Conservation (phyloP, 1,139 yeast genomes). For the Scheffersomyces lignicola region DNA sequence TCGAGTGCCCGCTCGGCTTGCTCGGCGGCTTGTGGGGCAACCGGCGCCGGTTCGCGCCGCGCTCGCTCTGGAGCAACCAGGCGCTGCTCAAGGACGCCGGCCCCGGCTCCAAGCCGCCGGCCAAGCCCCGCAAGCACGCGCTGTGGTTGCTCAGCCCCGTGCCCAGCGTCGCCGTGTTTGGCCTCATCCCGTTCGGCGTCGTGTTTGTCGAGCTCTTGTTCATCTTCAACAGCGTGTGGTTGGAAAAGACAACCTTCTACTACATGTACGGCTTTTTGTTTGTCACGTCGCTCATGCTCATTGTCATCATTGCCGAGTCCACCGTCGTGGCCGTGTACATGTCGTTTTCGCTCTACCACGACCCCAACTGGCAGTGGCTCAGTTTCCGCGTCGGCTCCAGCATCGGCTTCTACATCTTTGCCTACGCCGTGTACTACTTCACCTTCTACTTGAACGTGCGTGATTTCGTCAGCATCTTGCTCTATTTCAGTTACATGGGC, state of each 20-base stretch:
- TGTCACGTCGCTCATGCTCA: slow-evolving; percentile 57
- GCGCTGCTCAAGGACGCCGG: too few relatives aligned
- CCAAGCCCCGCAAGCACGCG: background rate
- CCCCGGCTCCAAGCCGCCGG: too few relatives aligned
- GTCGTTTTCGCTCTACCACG: slow-evolving; percentile 56
- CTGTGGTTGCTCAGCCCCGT: slow-evolving; percentile 17
- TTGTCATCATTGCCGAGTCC: slow-evolving; percentile 67
- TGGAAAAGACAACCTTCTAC: slow-evolving; percentile 75
- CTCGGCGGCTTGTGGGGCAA: slow-evolving; percentile 69
- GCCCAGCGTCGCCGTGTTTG: slow-evolving; percentile 45
- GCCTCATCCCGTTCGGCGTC: slow-evolving; percentile 76
- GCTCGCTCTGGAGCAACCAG: background rate
- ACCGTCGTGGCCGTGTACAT: slow-evolving; percentile 72
- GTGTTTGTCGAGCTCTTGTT: slow-evolving; percentile 76
- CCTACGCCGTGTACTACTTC: slow-evolving; percentile 70
- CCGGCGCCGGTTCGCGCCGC: slow-evolving; percentile 21
- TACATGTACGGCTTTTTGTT: slow-evolving; percentile 79
- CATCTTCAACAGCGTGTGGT: slow-evolving; percentile 76
- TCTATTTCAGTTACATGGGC: slow-evolving; percentile 72
- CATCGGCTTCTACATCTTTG: slow-evolving; percentile 67
- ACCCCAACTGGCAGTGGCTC: slow-evolving; percentile 84
- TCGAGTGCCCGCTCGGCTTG: slow-evolving; percentile 73
- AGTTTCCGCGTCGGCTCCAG: slow-evolving; percentile 73
- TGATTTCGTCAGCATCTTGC: slow-evolving; percentile 67
- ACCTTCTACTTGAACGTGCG: slow-evolving; percentile 53